phyloP scores from a whole-genome alignment of 2,329 filamentous ascomycete species.

The Botrytis medusae region DNA sequence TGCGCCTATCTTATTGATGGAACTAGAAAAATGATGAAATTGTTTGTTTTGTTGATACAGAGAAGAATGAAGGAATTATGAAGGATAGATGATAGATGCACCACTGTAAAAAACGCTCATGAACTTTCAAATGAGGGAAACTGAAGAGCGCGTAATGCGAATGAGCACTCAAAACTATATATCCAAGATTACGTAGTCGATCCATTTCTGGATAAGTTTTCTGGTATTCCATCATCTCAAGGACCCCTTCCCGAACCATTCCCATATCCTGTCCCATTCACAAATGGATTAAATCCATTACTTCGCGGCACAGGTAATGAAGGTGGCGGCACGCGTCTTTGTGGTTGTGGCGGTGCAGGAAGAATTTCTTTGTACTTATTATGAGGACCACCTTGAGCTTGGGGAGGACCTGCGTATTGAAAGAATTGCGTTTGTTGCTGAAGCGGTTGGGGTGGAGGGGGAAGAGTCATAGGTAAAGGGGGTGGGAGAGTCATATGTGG shows the following conservation, averaged over 20 bases:
- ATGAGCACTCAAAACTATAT: not conserved
- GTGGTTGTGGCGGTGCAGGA: conserved; percentile 12
- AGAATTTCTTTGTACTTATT: conserved; percentile 17
- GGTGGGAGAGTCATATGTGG: conserved; percentile 13
- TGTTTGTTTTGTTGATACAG: not conserved
- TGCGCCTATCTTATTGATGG: too few relatives aligned
- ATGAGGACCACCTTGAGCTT: not conserved
- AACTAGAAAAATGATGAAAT: not conserved
- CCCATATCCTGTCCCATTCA: not conserved
- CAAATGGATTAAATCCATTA: conserved; percentile 5
- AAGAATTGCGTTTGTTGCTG: conserved; percentile 15
- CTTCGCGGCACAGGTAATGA: not conserved
- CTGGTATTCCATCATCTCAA: not conserved
- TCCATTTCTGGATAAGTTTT: not conserved
- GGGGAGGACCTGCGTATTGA: conserved; percentile 11
- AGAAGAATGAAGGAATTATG: not conserved
- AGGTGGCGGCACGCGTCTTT: not conserved
- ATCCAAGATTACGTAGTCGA: not conserved
- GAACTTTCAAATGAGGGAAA: too few relatives aligned
- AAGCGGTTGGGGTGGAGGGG: conserved; percentile 6
- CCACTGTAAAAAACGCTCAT: not conserved
- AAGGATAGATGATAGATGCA: not conserved
- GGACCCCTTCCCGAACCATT: not conserved
- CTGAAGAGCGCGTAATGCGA: not conserved
- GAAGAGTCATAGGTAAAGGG: conserved; percentile 11